These are phyloP conservation scores for Panicum miliaceum DNA, from an alignment of 176 grass and related monocot species.

Conservation along the genomic window DNA sequence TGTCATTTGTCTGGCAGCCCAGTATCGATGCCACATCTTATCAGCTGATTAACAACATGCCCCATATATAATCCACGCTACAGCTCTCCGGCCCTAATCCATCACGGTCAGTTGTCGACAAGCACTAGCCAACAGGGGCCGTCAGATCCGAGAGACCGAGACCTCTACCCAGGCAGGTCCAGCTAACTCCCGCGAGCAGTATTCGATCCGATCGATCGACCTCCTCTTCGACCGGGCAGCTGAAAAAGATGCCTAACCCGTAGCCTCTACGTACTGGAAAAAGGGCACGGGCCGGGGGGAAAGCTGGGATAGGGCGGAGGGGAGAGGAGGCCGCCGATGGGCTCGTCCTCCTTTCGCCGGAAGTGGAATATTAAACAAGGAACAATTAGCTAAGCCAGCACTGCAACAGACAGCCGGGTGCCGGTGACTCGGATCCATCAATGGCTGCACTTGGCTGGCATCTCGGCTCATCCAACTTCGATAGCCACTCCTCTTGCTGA, in stretches of 20 bases:
- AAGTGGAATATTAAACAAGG: conserved; percentile 66
- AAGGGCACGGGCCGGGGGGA: background rate
- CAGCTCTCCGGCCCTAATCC: background rate
- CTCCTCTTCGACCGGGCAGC: background rate
- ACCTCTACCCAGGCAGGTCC: background rate
- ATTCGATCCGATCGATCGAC: conserved; percentile 2
- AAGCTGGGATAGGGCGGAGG: background rate
- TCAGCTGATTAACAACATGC: conserved; percentile 13
- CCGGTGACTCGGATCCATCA: conserved; percentile 59
- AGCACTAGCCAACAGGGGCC: background rate
- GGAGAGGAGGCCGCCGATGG: background rate
- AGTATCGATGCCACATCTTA: conserved; percentile 32
- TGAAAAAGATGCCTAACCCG: background rate
- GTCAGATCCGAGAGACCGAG: background rate
- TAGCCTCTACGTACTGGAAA: background rate
- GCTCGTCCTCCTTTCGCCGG: conserved; percentile 40
- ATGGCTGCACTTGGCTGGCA: conserved; percentile 36
- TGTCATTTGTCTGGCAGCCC: background rate
- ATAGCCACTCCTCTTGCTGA: background rate
- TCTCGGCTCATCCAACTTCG: conserved; percentile 42
- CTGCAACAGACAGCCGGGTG: conserved; percentile 33
- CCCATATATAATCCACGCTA: background rate
- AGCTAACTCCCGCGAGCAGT: conserved; percentile 16
- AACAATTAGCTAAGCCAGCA: conserved; percentile 40
- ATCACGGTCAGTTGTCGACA: background rate